Percentiles rank a stretch among this genome's conserved stretches.
phyloP scores from a whole-genome alignment of 2,329 filamentous ascomycete genomes.

The Ophiocordyceps camponoti-rufipedis region DNA sequence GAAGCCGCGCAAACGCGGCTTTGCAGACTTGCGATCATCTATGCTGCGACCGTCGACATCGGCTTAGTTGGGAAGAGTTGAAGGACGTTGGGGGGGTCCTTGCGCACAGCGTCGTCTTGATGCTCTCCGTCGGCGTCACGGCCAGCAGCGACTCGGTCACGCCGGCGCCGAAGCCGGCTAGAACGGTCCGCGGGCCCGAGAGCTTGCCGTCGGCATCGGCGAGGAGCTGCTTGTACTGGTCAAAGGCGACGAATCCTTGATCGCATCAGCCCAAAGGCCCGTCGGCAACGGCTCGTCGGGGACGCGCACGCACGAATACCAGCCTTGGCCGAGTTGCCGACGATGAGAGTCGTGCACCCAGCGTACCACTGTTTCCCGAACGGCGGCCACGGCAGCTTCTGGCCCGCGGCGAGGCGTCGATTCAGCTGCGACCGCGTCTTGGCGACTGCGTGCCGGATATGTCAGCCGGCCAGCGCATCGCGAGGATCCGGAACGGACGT shows the following conservation, averaged over 20 bases:
- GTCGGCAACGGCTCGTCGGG: conserved; percentile 27
- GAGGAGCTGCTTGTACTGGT: conserved; percentile 75
- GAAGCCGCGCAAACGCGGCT: conserved; percentile 81
- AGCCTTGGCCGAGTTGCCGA: conserved; percentile 92
- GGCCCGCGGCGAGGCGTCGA: conserved; percentile 54
- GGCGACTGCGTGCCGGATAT: conserved; percentile 39
- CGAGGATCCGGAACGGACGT: neutral
- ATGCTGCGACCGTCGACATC: conserved; percentile 36
- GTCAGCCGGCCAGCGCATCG: neutral
- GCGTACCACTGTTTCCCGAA: conserved; percentile 95
- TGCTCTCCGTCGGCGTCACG: conserved; percentile 92
- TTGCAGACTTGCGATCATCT: conserved; percentile 75
- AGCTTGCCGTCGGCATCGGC: conserved; percentile 75
- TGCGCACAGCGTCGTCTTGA: conserved; percentile 76
- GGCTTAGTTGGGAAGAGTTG: neutral
- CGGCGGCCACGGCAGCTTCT: conserved; percentile 88
- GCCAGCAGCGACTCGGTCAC: conserved; percentile 86
- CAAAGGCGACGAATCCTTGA: conserved; percentile 69
- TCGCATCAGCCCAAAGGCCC: neutral
- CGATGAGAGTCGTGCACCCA: conserved; percentile 89
- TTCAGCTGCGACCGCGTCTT: conserved; percentile 94
- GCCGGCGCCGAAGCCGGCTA: conserved; percentile 86
- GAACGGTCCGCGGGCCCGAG: conserved; percentile 74
- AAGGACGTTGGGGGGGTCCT: neutral
- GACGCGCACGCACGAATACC: conserved; percentile 52